These are phyloP conservation scores for Alternaria triticimaculans DNA, from an alignment of 2,329 filamentous ascomycete species.

Conservation along the genomic window DNA sequence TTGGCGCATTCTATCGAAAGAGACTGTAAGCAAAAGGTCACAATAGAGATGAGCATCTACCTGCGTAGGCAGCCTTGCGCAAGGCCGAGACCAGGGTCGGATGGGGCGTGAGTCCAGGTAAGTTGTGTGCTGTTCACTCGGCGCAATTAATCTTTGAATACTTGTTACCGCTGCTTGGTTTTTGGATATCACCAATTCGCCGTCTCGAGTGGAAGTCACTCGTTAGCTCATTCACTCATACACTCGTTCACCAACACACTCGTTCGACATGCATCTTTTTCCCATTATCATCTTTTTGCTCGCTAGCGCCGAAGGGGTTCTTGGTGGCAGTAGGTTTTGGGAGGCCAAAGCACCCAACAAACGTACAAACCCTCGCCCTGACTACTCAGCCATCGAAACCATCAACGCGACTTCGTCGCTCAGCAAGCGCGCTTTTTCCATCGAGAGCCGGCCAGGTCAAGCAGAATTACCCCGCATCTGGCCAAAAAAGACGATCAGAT, in stretches of 20 bases:
- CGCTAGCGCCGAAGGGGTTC: not conserved
- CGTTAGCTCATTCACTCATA: not conserved
- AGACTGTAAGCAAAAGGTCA: not conserved
- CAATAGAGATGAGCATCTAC: not conserved
- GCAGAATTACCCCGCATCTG: not conserved
- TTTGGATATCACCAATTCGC: not conserved
- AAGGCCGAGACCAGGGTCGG: not conserved
- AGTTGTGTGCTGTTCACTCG: not conserved
- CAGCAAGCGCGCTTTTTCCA: not conserved
- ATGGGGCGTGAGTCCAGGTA: not conserved
- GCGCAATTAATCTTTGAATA: not conserved
- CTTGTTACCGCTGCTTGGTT: not conserved
- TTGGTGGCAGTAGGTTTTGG: not conserved
- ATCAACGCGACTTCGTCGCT: not conserved
- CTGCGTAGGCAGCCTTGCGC: not conserved
- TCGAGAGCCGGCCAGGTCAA: not conserved
- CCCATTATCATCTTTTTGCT: not conserved
- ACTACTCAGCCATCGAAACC: not conserved
- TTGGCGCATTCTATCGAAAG: not conserved
- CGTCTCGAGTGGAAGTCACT: not conserved
- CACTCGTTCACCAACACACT: not conserved
- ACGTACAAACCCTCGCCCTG: not conserved
- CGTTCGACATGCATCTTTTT: not conserved
- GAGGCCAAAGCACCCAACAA: not conserved
- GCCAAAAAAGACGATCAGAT: not conserved